phyloP scores from a whole-genome alignment of 768 basidiomycete genomes.

The Omphalotus guepiniiformis region DNA sequence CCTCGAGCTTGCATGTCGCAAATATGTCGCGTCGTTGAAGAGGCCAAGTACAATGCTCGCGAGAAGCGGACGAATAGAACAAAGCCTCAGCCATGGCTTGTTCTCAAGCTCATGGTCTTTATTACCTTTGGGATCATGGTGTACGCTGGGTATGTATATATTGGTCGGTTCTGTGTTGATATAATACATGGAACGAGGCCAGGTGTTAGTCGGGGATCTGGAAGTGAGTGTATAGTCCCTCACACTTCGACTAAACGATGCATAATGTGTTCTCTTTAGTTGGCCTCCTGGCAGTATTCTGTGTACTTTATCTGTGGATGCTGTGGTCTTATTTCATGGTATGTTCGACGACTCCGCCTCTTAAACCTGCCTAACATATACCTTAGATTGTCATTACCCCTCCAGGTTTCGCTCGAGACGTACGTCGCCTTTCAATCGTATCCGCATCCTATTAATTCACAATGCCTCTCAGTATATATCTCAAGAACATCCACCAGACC shows the following conservation, averaged over 20 bases:
- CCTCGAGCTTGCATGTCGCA: slow-evolving; percentile 21
- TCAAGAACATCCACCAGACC: slow-evolving; percentile 22
- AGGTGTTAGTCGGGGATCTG: slow-evolving; percentile 46
- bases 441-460: background rate
- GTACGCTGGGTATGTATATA: slow-evolving; percentile 76
- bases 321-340: slow-evolving; percentile 80
- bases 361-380: slow-evolving; percentile 4
- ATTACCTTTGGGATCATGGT: slow-evolving; percentile 56
- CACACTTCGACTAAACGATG: background rate
- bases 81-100: slow-evolving; percentile 69
- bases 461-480: slow-evolving; percentile 19
- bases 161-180: slow-evolving; percentile 63
- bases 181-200: slow-evolving; percentile 54
- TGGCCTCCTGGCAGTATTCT: slow-evolving; percentile 60
- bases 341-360: slow-evolving; percentile 14
- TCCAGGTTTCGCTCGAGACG: slow-evolving; percentile 67
- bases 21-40: slow-evolving; percentile 49
- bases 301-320: slow-evolving; percentile 62
- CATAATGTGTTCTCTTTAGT: slow-evolving; percentile 37
- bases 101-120: slow-evolving; percentile 62
- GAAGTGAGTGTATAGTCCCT: slow-evolving; percentile 61
- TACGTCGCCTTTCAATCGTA: slow-evolving; percentile 29
- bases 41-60: slow-evolving; percentile 35
- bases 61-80: slow-evolving; percentile 37
- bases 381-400: slow-evolving; percentile 59